Conservation (phyloP, 2,329 filamentous ascomycete species). For the Madurella fahalii region DNA sequence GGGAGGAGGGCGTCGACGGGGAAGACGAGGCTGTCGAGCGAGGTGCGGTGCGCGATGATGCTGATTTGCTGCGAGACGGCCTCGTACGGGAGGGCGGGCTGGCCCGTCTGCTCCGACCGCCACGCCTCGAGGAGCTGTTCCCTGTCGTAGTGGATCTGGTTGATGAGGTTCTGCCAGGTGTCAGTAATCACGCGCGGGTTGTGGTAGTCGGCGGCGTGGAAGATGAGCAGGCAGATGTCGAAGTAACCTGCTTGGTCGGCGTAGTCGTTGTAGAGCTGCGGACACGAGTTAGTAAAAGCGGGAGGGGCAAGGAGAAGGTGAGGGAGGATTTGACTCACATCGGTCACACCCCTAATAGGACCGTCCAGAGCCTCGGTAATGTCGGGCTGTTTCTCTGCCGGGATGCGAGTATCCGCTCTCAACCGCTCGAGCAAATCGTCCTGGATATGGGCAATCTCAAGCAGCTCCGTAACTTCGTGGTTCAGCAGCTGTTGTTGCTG, state of each 20-base stretch:
- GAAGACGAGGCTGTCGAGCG: conserved; percentile 63
- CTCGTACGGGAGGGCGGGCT: conserved; percentile 61
- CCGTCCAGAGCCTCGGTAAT: conserved; percentile 69
- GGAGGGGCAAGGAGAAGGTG: neutral
- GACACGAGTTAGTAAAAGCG: conserved; percentile 19
- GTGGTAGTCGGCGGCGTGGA: conserved; percentile 85
- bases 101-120: conserved; percentile 40
- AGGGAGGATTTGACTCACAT: conserved; percentile 51
- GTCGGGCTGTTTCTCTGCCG: conserved; percentile 56
- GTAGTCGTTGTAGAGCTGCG: conserved; percentile 84
- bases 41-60: conserved; percentile 61
- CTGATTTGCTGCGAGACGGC: conserved; percentile 61
- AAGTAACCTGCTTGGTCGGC: conserved; percentile 85
- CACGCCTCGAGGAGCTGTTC: conserved; percentile 39
- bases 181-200: conserved; percentile 77
- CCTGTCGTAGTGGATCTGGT: conserved; percentile 61
- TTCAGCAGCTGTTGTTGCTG: conserved; percentile 81
- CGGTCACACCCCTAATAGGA: conserved; percentile 70
- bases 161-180: conserved; percentile 81
- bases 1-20: conserved; percentile 58
- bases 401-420: conserved; percentile 66
- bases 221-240: conserved; percentile 89
- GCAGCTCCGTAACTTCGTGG: conserved; percentile 76
- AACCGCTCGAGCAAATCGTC: conserved; percentile 83
- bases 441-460: conserved; percentile 93